phyloP scores from a whole-genome alignment of 257 asterid species.

The Cruciata laevipes region DNA sequence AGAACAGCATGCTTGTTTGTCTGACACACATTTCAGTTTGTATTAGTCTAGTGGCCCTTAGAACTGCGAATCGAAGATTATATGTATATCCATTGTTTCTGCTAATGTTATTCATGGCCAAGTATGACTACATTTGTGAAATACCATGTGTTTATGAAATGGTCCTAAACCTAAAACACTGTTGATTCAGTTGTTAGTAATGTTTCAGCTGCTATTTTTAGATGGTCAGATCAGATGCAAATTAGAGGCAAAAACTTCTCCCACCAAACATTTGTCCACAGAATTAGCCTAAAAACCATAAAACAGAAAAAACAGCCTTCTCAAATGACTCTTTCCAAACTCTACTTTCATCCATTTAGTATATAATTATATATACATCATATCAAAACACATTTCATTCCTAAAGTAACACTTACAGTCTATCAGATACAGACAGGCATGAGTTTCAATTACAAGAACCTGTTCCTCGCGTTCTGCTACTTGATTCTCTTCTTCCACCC shows the following conservation, averaged over 20 bases:
- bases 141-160: not conserved
- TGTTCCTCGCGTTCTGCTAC: slow-evolving; percentile 29
- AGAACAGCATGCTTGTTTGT: not conserved
- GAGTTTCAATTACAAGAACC: slow-evolving; percentile 15
- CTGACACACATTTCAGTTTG: not conserved
- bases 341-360: not conserved
- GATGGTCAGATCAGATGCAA: not conserved
- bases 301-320: not conserved
- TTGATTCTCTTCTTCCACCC: slow-evolving; percentile 17
- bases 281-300: slow-evolving; percentile 1
- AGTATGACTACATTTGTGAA: not conserved
- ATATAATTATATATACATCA: slow-evolving; percentile 5
- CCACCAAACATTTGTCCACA: slow-evolving; percentile 12
- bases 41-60: not conserved
- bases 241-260: not conserved
- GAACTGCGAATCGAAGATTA: not conserved
- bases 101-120: not conserved
- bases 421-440: not conserved
- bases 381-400: not conserved
- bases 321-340: not conserved
- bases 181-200: not conserved
- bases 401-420: not conserved
- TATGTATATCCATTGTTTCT: not conserved
- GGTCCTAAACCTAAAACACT: not conserved
- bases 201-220: not conserved